These are phyloP conservation scores for Rostrohypoxylon terebratum DNA, from an alignment of 495 filamentous ascomycete species.

Conservation along the genomic window DNA sequence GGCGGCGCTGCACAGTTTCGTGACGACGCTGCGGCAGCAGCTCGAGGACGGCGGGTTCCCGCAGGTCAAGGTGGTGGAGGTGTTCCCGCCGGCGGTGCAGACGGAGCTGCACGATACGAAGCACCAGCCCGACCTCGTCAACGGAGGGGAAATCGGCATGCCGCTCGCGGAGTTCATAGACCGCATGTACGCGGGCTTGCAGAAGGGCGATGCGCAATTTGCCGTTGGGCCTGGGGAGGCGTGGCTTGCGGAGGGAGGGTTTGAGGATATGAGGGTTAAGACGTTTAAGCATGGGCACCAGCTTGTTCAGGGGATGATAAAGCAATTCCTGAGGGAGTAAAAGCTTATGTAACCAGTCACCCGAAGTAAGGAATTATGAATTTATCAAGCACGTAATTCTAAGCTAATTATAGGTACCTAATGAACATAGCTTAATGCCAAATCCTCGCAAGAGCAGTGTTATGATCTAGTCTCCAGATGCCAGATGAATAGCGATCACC, in stretches of 20 bases:
- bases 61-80: slow-evolving; percentile 66
- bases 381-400: not conserved
- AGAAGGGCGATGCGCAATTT: slow-evolving; percentile 58
- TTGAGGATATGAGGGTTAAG: slow-evolving; percentile 31
- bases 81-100: slow-evolving; percentile 71
- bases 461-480: not conserved
- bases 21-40: slow-evolving; percentile 66
- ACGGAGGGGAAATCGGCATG: slow-evolving; percentile 62
- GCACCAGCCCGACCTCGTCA: slow-evolving; percentile 57
- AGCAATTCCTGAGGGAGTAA: slow-evolving; percentile 25
- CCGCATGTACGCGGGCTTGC: slow-evolving; percentile 61
- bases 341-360: not conserved
- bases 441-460: not conserved
- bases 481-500: not conserved
- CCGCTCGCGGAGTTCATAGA: slow-evolving; percentile 66
- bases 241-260: slow-evolving; percentile 36
- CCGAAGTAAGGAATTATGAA: not conserved
- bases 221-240: slow-evolving; percentile 40
- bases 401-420: not conserved
- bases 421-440: not conserved
- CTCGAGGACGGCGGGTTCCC: slow-evolving; percentile 53
- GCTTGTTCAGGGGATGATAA: slow-evolving; percentile 27
- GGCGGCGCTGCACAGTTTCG: slow-evolving; percentile 63
- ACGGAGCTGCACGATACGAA: slow-evolving; percentile 65
- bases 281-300: slow-evolving; percentile 26